Evolutionary conservation across 1,284 basidiomycete species (phyloP).

Genomic region (Pulveroboletus sp.): DNA sequence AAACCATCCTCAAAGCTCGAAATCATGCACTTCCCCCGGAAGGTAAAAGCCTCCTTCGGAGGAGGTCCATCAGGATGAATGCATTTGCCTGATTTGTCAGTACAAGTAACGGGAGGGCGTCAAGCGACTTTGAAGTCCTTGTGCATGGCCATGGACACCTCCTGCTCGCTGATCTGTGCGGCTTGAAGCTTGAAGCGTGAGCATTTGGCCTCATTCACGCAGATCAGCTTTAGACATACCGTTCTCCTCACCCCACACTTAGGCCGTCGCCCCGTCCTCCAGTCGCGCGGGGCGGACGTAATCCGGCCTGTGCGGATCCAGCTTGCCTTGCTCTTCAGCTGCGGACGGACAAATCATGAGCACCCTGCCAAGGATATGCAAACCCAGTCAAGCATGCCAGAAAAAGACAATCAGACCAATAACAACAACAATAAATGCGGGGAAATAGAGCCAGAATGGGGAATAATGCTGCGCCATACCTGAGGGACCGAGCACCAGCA

Average conservation of each 20-base stretch:
- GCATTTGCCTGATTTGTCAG: too few species aligned
- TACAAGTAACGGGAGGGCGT: too few species aligned
- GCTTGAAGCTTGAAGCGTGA: too few species aligned
- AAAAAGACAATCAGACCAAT: slow-evolving; percentile 77
- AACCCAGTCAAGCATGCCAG: slow-evolving; percentile 53
- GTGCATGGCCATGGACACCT: too few species aligned
- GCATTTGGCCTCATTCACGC: too few species aligned
- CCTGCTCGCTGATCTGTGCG: too few species aligned
- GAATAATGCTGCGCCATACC: slow-evolving; percentile 54
- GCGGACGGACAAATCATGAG: slow-evolving; percentile 9
- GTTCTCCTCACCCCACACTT: background rate
- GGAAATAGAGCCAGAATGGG: slow-evolving; percentile 84
- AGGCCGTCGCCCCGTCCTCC: slow-evolving; percentile 19
- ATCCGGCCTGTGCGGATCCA: slow-evolving; percentile 56
- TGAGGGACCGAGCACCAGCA: slow-evolving; percentile 7
- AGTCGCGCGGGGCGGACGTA: slow-evolving; percentile 46
- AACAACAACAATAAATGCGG: slow-evolving; percentile 66
- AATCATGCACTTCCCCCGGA: too few species aligned
- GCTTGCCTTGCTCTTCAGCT: slow-evolving; percentile 76
- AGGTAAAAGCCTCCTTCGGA: too few species aligned
- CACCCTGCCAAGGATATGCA: slow-evolving; percentile 1
- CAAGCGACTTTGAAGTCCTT: too few species aligned
- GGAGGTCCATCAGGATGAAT: too few species aligned
- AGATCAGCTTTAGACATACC: too few species aligned
- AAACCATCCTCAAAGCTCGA: too few species aligned